Evolutionary conservation across 2,329 filamentous ascomycete species (phyloP), one percentile per base, ranked within the genome.

Genomic region (Epichloe glyceriae): DNA sequence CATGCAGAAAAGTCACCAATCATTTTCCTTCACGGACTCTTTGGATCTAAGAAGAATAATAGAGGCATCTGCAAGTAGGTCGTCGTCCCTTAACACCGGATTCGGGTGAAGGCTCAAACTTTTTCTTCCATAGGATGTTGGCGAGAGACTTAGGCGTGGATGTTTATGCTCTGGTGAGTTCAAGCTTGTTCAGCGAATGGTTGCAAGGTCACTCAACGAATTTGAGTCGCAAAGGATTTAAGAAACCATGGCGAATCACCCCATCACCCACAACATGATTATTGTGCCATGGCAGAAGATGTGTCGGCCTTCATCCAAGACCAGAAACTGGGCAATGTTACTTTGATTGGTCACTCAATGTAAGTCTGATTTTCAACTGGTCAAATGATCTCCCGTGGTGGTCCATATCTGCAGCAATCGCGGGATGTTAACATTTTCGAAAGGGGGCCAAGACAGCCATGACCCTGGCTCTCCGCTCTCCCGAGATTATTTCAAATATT

Each of bases 31-130:
- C 91, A 97, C 65, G 91, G 93, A 1, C 74, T 97, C 11, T 96
- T 97, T 62, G 91, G 91, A 19, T 95, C 88, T 38, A 95, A 94
- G 72, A 89, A 88, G 72, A 97, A 97, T 65, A 95, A 96, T 65
- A 76, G 90, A 66, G 87, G 79, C 61, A 93, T 97, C 55, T 94
- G 89, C 84, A 95, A 89, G 91, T 95, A 73, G 66, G 85, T 70
- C 34, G 35, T 11, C 42, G n/a, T 11, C 10, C 34, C 33, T 19
- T 26, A 1, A 34, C 14, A 11, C 17, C 15, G 12, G 10, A 1
- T 12, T 40, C 3, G 3, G 5, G n/a, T 14, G 30, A 47, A 38
- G 11, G 11, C 43, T 44, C 19, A 40, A 22, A 40, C 3, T 46
- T 30, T 5, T 49, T 30, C 3, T 7, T 19, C 11, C 41, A 39